Percentiles rank a stretch among this genome's conserved stretches.
phyloP scores from a whole-genome alignment of 148 eudicot genomes.

The Vaccinium macrocarpon region DNA sequence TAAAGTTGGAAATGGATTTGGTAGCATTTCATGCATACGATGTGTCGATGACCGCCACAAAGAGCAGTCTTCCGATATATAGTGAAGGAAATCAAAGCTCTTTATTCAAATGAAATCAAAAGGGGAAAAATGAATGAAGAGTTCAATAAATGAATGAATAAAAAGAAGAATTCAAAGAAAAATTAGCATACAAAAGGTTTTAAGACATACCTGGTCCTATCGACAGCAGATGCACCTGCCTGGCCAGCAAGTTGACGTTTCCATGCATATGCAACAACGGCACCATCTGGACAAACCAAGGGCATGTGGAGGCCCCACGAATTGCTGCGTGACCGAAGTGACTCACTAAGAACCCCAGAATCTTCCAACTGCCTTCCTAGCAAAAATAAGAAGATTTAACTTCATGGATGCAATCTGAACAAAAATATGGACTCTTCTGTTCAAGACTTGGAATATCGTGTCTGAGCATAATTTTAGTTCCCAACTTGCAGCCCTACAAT shows the following conservation, averaged over 20 bases:
- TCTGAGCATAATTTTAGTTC: background rate
- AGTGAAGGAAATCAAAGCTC: slow-evolving; percentile 2
- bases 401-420: slow-evolving; percentile 9
- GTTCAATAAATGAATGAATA: background rate
- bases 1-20: background rate
- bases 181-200: background rate
- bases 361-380: slow-evolving; percentile 90
- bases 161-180: background rate
- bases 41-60: background rate
- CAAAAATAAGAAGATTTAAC: slow-evolving; percentile 12
- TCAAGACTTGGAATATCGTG: background rate
- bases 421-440: background rate
- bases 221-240: slow-evolving; percentile 99
- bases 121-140: background rate
- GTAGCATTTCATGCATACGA: background rate
- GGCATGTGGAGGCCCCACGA: slow-evolving; percentile 99
- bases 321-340: slow-evolving; percentile 89
- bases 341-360: slow-evolving; percentile 85
- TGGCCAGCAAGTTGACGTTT: slow-evolving; percentile 99
- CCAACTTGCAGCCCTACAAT: background rate
- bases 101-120: background rate
- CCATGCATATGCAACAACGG: slow-evolving; percentile 99
- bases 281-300: slow-evolving; percentile 98
- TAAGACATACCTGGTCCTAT: slow-evolving; percentile 73
- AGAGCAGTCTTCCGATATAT: background rate